Evolutionary conservation across 1,139 yeast species (phyloP).

Genomic region (Candida neerlandica): DNA sequence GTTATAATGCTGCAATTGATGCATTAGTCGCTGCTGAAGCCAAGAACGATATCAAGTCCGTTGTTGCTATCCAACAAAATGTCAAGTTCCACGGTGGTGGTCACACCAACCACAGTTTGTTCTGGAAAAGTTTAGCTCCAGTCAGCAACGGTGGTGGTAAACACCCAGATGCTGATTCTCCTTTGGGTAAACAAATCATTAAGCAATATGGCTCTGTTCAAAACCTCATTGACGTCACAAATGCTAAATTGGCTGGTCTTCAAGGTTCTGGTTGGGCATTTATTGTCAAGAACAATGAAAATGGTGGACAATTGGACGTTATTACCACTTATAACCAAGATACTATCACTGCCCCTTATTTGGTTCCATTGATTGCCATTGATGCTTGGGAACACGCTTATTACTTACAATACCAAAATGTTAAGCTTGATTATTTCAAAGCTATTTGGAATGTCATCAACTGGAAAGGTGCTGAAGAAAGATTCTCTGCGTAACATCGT

Average conservation of each 20-base stretch:
- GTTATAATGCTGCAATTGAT: slow-evolving; percentile 44
- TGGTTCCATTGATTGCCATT: slow-evolving; percentile 47
- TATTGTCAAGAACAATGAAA: slow-evolving; percentile 44
- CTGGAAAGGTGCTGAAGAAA: slow-evolving; percentile 51
- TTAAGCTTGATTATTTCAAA: slow-evolving; percentile 49
- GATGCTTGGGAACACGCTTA: slow-evolving; percentile 58
- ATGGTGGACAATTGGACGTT: slow-evolving; percentile 42
- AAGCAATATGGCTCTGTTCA: slow-evolving; percentile 47
- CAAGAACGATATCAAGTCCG: slow-evolving; percentile 40
- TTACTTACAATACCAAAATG: slow-evolving; percentile 52
- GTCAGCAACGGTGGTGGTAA: slow-evolving; percentile 42
- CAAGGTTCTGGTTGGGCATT: slow-evolving; percentile 57
- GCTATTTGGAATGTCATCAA: slow-evolving; percentile 53
- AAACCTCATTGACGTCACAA: slow-evolving; percentile 39
- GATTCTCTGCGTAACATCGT: slow-evolving; percentile 20
- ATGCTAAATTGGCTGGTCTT: slow-evolving; percentile 44
- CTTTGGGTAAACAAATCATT: slow-evolving; percentile 36
- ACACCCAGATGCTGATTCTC: slow-evolving; percentile 35
- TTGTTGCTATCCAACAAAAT: slow-evolving; percentile 39
- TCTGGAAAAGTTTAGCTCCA: slow-evolving; percentile 51
- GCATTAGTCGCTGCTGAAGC: slow-evolving; percentile 36
- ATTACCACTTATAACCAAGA: slow-evolving; percentile 50
- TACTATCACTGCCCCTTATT: slow-evolving; percentile 43
- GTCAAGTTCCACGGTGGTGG: slow-evolving; percentile 52
- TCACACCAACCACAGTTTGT: slow-evolving; percentile 45